phyloP scores from a whole-genome alignment of 768 basidiomycete genomes.

The Mycena polygramma region DNA sequence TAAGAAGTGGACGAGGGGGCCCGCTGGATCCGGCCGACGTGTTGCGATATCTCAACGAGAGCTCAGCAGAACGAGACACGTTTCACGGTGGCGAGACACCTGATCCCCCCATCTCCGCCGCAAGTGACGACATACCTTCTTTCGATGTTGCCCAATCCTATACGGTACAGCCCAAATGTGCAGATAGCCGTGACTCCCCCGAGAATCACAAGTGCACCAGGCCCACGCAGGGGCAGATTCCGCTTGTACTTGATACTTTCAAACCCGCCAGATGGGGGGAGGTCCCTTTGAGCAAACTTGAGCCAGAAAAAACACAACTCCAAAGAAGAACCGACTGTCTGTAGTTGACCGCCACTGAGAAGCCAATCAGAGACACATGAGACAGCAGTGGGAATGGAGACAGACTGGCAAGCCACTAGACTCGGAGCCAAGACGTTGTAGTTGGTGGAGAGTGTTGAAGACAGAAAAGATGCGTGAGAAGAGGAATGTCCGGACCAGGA shows the following conservation, averaged over 20 bases:
- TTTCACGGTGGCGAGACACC: conserved; percentile 41
- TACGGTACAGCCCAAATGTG: conserved; percentile 91
- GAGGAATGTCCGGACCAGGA: too few relatives aligned
- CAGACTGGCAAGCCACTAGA: background rate
- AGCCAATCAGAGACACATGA: background rate
- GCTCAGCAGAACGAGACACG: conserved; percentile 44
- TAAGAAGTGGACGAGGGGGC: conserved; percentile 56
- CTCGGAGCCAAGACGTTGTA: background rate
- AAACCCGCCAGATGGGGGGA: conserved; percentile 96
- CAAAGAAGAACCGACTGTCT: conserved; percentile 42
- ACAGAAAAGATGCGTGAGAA: too few relatives aligned
- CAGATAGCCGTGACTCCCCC: conserved; percentile 89
- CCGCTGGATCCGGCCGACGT: conserved; percentile 35
- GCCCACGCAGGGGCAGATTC: conserved; percentile 91
- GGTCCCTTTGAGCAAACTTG: conserved; percentile 70
- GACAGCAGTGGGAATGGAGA: background rate
- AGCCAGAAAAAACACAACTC: background rate
- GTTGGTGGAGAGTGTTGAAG: too few relatives aligned
- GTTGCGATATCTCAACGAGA: conserved; percentile 13
- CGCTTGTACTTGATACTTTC: conserved; percentile 95
- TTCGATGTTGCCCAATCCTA: conserved; percentile 93
- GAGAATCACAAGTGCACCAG: conserved; percentile 87
- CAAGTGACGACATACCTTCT: conserved; percentile 70
- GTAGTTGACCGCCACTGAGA: conserved; percentile 56
- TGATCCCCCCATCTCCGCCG: conserved; percentile 51